Base-by-base conservation (phyloP, 805 yeast species). In the Yarrowia sp. region DNA sequence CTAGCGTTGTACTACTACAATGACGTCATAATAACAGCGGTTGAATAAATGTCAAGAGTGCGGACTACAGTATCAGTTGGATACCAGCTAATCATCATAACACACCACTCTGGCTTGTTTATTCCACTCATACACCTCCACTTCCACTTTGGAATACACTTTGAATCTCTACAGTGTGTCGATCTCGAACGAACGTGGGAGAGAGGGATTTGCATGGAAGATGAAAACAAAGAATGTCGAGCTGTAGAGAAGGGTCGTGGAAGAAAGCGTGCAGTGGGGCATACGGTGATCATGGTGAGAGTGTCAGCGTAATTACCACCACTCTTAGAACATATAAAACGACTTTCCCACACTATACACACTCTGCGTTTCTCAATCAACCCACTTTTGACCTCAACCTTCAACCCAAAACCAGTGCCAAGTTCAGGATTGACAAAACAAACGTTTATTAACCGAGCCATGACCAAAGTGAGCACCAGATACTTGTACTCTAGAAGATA, bases 361-460 rank as follows among this genome's bases (percentile, higher is more conserved):
- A 19, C 19, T 19, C 19, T 19, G 1, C 19, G 1, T 19, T 19
- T 19, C 3, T 26, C 32, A 26, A 26, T 26, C 32, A 26, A 26
- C 32, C 32, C 32, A 26, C 32, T 26, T 26, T 26, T 5, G 7
- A 26, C 19, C 8, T 42, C 26, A 11, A 38, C 14, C 26, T 9
- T 10, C 48, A 45, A 45, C 26, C 26, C 26, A 16, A 45, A 45
- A 16, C 9, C 10, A 12, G 8, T 22, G 35, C 50, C 50, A 46
- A 46, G 50, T 46, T 5, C 12, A 19, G 35, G 53, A 32, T 32
- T 32, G 38, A 15, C 53, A 49, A 49, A 49, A 49, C 53, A 49
- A 49, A 49, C 53, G 52, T 14, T 48, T 7, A 26, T 26, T 12
- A 19, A 46, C 11, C 8, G 46, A 8, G 15, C 32, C 8, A n/a